These are phyloP conservation scores for Rubus idaeus DNA, from an alignment of 306 rosid genomes.

Conservation along the genomic window DNA sequence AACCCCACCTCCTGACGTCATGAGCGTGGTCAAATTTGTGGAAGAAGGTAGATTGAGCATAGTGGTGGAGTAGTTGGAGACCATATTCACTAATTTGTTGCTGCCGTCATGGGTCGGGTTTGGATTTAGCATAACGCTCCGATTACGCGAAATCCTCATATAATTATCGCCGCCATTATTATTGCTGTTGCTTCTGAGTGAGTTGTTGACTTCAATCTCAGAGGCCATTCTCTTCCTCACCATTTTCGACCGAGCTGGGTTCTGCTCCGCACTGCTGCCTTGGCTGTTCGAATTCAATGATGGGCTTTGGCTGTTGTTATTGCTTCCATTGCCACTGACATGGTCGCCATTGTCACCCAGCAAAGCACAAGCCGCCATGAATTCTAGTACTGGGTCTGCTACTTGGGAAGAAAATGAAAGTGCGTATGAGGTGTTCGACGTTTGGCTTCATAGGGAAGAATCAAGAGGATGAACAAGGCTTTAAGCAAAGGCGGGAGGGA, in stretches of 20 bases:
- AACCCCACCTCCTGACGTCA: slow-evolving; percentile 50
- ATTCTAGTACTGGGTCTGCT: neutral
- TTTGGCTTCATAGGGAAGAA: slow-evolving; percentile 4
- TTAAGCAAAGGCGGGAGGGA: neutral
- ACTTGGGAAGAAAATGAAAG: neutral
- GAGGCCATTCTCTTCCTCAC: slow-evolving; percentile 89
- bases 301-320: slow-evolving; percentile 17
- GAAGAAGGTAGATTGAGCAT: slow-evolving; percentile 29
- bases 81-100: slow-evolving; percentile 13
- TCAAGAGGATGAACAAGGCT: neutral
- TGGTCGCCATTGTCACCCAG: slow-evolving; percentile 35
- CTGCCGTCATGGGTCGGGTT: neutral
- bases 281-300: slow-evolving; percentile 27
- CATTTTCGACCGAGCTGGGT: slow-evolving; percentile 33
- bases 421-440: neutral
- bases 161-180: slow-evolving; percentile 5
- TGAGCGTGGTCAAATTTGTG: slow-evolving; percentile 31
- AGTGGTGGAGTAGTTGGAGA: slow-evolving; percentile 94
- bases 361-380: slow-evolving; percentile 70
- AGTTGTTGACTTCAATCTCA: slow-evolving; percentile 55
- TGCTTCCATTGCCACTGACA: slow-evolving; percentile 26
- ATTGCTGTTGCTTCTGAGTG: neutral
- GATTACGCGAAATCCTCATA: slow-evolving; percentile 49
- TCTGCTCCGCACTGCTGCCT: slow-evolving; percentile 27
- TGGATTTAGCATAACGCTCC: slow-evolving; percentile 21